Percentiles rank a stretch among this genome's conserved stretches.
These are phyloP conservation scores for Boletus huronensis DNA, from an alignment of 768 basidiomycete genomes.

Conservation along the genomic window DNA sequence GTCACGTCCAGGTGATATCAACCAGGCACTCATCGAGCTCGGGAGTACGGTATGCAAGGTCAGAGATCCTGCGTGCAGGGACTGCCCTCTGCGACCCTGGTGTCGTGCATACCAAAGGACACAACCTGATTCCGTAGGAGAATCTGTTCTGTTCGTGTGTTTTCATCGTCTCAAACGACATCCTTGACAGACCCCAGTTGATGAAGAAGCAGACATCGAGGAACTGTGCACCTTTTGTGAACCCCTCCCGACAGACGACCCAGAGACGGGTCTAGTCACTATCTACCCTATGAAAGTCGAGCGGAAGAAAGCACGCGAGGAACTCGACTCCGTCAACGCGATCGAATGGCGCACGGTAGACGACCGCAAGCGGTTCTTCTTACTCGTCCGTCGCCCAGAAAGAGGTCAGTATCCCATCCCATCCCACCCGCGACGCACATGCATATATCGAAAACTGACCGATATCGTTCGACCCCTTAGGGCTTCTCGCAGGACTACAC, in stretches of 20 bases:
- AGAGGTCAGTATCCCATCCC: constrained; percentile 50
- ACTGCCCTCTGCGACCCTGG: constrained; percentile 66
- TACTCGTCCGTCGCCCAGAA: constrained; percentile 80
- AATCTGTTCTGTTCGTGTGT: neutral
- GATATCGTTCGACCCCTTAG: constrained; percentile 37
- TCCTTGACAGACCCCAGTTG: neutral
- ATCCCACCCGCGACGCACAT: neutral
- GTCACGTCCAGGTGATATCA: constrained; percentile 73
- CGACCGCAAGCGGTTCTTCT: constrained; percentile 52
- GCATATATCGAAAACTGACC: constrained; percentile 1
- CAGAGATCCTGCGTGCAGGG: constrained; percentile 66
- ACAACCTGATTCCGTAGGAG: constrained; percentile 13
- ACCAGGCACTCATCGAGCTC: constrained; percentile 92
- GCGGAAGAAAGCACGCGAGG: constrained; percentile 80
- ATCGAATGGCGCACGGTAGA: constrained; percentile 63
- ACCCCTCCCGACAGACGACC: constrained; percentile 40
- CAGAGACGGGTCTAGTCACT: constrained; percentile 43
- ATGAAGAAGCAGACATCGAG: constrained; percentile 59
- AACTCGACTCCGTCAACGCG: constrained; percentile 82
- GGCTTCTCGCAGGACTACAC: constrained; percentile 84
- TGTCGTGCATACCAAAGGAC: constrained; percentile 59
- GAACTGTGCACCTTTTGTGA: constrained; percentile 71
- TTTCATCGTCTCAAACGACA: neutral
- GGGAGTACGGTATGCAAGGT: constrained; percentile 92
- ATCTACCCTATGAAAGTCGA: constrained; percentile 85